phyloP scores from a whole-genome alignment of 75 land plant genomes.

The Azolla pinnata region DNA sequence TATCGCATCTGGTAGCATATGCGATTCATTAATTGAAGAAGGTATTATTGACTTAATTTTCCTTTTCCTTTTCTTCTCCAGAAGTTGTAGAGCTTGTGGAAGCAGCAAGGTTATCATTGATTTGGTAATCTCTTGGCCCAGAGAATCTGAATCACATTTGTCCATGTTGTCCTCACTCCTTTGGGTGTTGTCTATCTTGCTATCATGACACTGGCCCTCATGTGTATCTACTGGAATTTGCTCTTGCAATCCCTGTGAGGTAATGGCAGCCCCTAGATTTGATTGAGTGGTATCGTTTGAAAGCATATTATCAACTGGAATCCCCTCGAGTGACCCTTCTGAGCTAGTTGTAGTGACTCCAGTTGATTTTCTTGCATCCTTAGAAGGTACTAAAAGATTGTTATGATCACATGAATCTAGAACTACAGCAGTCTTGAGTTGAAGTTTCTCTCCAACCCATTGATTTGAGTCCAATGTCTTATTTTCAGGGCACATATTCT shows the following conservation, averaged over 20 bases:
- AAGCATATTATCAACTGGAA: too few species aligned
- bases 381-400: too few species aligned
- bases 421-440: background rate
- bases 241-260: too few species aligned
- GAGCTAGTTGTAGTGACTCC: too few species aligned
- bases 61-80: conserved; percentile 24
- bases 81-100: conserved; percentile 58
- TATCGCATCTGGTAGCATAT: background rate
- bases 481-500: too few species aligned
- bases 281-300: too few species aligned
- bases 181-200: background rate
- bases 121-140: conserved; percentile 42
- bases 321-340: too few species aligned
- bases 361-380: too few species aligned
- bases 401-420: background rate
- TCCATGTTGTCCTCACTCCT: conserved; percentile 25
- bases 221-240: too few species aligned
- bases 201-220: too few species aligned
- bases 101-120: conserved; percentile 64
- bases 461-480: background rate
- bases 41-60: too few species aligned
- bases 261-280: too few species aligned
- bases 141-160: conserved; percentile 39
- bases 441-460: background rate
- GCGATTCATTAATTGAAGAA: background rate